Evolutionary conservation across 148 eudicot species (phyloP), one percentile per base, ranked within the genome.

Genomic region (Fagopyrum esculentum): DNA sequence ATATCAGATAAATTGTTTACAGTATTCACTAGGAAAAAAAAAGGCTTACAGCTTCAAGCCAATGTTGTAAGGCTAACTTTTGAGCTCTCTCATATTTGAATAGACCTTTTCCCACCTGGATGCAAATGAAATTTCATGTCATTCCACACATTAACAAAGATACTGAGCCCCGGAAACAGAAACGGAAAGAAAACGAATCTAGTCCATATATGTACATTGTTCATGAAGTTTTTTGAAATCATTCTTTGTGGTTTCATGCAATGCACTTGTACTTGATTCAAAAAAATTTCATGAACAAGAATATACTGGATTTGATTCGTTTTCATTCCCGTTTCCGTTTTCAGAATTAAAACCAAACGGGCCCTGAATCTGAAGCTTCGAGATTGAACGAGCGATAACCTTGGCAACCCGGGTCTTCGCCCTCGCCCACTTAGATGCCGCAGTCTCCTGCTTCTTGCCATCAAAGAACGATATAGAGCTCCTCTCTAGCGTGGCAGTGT

Each of bases 41-140:
- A 7, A n/a, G 48, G 13, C 60, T 52, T 69, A 76, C 78, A 30
- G 78, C 78, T 69, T 76, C 78, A 26, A 76, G 73, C 78, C 78
- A 76, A 45, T 76, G 78, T 76, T 76, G 78, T 54, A 76, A n/a
- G 30, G 78, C 78, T 17, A 76, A 19, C 45, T 76, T 76, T 19
- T 76, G 78, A 66, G 78, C 78, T 43, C 46, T 76, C 35, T 69
- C 78, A 51, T 69, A 19, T 43, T 76, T 68, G 59, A 69, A 76
- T 22, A 76, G 35, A 69, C 78, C 78, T 44, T 76, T 76, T 40
- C 78, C 78, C 12, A 76, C 70, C 77, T 75, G 55, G 11, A 75
- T 46, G 2, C 11, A 45, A 4, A 40, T 12, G 26, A 44, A 68
- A 44, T 0, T n/a, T 35, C 17, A 30, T 68, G 45, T 68, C 22